Percentiles rank a stretch among this genome's conserved stretches.
phyloP scores from a whole-genome alignment of 495 filamentous ascomycete genomes.

The Hypoxylon fuscum region DNA sequence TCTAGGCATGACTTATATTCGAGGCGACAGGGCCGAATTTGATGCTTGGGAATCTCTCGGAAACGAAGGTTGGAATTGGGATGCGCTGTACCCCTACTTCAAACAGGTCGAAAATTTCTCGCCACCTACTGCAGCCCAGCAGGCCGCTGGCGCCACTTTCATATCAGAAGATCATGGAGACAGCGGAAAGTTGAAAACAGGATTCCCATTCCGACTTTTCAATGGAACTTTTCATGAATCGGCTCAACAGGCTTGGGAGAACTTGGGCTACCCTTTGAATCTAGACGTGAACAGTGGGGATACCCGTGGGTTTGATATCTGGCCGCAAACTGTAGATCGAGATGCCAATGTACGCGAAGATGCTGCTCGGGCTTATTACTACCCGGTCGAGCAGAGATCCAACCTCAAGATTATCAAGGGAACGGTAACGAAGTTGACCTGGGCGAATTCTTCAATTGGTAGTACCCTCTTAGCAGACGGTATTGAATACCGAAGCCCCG shows the following conservation, averaged over 20 bases:
- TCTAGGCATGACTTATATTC: constrained; percentile 61
- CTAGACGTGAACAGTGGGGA: constrained; percentile 52
- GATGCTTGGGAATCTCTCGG: constrained; percentile 68
- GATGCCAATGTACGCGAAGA: constrained; percentile 44
- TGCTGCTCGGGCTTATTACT: constrained; percentile 55
- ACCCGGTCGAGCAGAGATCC: constrained; percentile 47
- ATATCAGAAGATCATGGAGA: constrained; percentile 57
- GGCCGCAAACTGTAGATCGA: constrained; percentile 50
- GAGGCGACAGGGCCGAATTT: constrained; percentile 65
- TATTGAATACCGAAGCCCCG: constrained; percentile 44
- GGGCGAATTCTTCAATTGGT: constrained; percentile 30
- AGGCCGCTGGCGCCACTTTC: constrained; percentile 54
- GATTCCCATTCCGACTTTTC: constrained; percentile 51
- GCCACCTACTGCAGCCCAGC: constrained; percentile 50
- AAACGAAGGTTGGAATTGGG: constrained; percentile 67
- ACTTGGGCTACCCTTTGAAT: constrained; percentile 50
- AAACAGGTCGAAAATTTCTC: constrained; percentile 55
- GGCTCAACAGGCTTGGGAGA: constrained; percentile 41
- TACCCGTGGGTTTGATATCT: constrained; percentile 51
- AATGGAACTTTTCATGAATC: constrained; percentile 43
- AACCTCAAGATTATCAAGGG: constrained; percentile 48
- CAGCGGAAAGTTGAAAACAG: constrained; percentile 58
- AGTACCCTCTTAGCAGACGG: constrained; percentile 44
- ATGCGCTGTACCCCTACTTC: constrained; percentile 51
- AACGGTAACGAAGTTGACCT: constrained; percentile 49